Evolutionary conservation across 441 rosid species (phyloP), one percentile per base, ranked within the genome.

Genomic region (Populus hybrid): DNA sequence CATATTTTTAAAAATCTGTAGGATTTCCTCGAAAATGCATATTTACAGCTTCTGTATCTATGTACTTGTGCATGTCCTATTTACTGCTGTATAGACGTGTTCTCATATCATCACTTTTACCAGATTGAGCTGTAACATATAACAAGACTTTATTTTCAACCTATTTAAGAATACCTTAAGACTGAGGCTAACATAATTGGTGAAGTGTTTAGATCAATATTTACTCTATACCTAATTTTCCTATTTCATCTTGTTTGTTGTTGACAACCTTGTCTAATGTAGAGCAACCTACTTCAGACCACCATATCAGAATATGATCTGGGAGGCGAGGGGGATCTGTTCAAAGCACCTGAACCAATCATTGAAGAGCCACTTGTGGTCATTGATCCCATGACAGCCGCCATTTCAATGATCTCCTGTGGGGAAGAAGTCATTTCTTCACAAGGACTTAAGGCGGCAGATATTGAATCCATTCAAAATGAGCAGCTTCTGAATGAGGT

Each of bases 331-430:
- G 91, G 97, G 73, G 98, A 94, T 84, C 81, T 97, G 14, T 97
- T 97, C 84, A 91, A 91, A 89, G 98, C 98, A 40, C 97, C 98
- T 9, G 93, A 92, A 81, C 93, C 97, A 29, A 84, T 94, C 81
- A 90, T 93, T 28, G 97, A 92, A 84, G 95, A 91, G 75, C 87
- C 90, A 40, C 59, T 83, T 21, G 42, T 83, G 74, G 81, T 87
- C 75, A 83, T 87, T 18, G 97, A 96, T 90, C 94, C 95, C 64
- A 83, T 94, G 85, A 84, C 91, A 0, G 91, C 89, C 29, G 93
- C 94, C 79, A 86, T 97, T 72, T 90, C 93, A 0, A 87, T 97
- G 92, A 89, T 94, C 78, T 89, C 99, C 20, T 90, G 91, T 9
- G 93, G 90, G 45, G 95, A 94, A 79, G 94, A 90, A 56, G 85